Conservation (phyloP, 2,329 filamentous ascomycete genomes). For the Ceratocystis lukuohia region DNA sequence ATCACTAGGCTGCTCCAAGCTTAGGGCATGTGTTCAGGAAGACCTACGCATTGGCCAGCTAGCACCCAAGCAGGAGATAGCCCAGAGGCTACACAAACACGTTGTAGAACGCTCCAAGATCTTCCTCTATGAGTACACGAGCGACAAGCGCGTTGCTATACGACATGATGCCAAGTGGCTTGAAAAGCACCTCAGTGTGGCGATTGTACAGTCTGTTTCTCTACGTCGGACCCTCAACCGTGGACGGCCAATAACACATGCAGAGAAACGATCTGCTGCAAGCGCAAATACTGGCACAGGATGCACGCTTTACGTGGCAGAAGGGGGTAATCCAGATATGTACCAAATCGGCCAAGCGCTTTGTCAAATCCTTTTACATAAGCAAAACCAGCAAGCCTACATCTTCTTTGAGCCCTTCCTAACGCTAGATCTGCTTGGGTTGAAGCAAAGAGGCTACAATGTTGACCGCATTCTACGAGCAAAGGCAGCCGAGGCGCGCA, state of each 20-base stretch:
- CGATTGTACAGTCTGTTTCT: conserved; percentile 64
- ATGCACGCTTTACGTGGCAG: conserved; percentile 63
- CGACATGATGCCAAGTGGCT: conserved; percentile 84
- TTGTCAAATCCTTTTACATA: conserved; percentile 63
- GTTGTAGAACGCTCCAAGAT: conserved; percentile 79
- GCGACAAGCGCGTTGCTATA: conserved; percentile 63
- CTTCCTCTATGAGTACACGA: conserved; percentile 64
- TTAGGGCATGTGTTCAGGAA: conserved; percentile 68
- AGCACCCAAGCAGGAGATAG: conserved; percentile 53
- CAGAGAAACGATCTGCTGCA: conserved; percentile 62
- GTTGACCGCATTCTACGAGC: conserved; percentile 84
- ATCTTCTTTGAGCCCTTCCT: conserved; percentile 85
- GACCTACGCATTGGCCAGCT: conserved; percentile 58
- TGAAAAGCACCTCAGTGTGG: conserved; percentile 67
- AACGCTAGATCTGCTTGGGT: conserved; percentile 65
- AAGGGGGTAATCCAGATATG: conserved; percentile 56
- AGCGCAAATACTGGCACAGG: conserved; percentile 40
- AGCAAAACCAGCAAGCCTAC: conserved; percentile 78
- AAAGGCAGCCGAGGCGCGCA: conserved; percentile 73
- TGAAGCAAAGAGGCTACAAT: conserved; percentile 85
- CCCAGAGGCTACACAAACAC: conserved; percentile 58
- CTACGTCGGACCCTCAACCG: conserved; percentile 58
- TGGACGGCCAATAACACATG: conserved; percentile 54
- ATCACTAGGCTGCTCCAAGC: conserved; percentile 60
- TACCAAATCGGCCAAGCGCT: conserved; percentile 88